Base-by-base conservation (phyloP, 2,329 filamentous ascomycete genomes). In the Aspergillus sp. region DNA sequence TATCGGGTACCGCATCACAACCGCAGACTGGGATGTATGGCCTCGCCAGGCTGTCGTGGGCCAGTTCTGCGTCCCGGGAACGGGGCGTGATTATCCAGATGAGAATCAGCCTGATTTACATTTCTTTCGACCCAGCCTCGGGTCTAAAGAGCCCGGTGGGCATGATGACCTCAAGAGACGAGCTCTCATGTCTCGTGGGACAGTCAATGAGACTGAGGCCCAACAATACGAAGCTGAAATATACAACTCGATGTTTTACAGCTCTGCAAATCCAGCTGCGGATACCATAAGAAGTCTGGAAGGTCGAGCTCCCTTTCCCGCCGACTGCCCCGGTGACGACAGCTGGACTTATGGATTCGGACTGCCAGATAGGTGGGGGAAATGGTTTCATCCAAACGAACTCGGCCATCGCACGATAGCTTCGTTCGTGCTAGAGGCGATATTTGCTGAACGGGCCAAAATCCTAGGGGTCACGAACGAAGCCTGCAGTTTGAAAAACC, bases 321-420 rank as follows among this genome's bases (percentile, higher is more conserved):
- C 50, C 19, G 12, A 43, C 15, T 53, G 51, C n/a, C 27, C 41
- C 5, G 51, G 49, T 5, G 45, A 55, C 21, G 47, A 43, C 23
- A 23, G 19, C 19, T 7, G 14, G 1, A 41, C 6, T 4, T 48
- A 47, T 14, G 66, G 68, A 4, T 24, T 23, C 4, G 52, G 56
- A 11, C 53, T 71, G 15, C 73, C 72, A 3, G 71, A 75, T 64
- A 58, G 45, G 6, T 58, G 73, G 49, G 67, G 64, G 7, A 62
- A 61, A 39, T 66, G 66, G 43, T 75, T 76, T 59, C 73, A 75
- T 55, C 71, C 73, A n/a, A 75, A 73, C 52, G 53, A 59, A 15
- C 19, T 49, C 3, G 63, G 64, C 33, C 63, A 65, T 33, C 21
- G 40, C 7, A 58, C 62, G 9, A 61, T 66, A 39, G 62, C 62